Conservation (phyloP, 1,284 basidiomycete genomes). For the Ganoderma lingzhi region DNA sequence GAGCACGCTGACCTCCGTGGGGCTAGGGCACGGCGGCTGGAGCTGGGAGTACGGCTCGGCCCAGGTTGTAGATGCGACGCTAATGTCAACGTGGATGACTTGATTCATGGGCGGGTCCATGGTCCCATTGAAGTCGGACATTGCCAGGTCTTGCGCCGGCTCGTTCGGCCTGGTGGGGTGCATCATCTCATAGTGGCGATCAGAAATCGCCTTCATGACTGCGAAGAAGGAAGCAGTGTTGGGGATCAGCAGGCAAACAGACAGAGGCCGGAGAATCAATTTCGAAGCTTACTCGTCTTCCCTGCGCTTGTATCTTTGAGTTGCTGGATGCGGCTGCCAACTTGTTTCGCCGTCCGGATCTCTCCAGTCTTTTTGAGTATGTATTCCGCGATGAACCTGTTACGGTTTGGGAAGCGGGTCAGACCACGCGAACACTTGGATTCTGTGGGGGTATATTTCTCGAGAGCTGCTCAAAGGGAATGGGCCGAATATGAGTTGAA, state of each 20-base stretch:
- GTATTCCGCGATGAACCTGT: conserved; percentile 77
- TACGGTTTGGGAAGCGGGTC: conserved; percentile 76
- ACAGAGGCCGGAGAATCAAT: background rate
- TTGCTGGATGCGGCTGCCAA: conserved; percentile 77
- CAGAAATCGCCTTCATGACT: conserved; percentile 46
- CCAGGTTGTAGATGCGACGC: conserved; percentile 48
- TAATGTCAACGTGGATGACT: conserved; percentile 56
- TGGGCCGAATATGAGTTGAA: background rate
- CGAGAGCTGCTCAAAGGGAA: conserved; percentile 53
- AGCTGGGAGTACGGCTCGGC: conserved; percentile 3
- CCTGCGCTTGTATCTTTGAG: conserved; percentile 72
- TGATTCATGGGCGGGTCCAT: conserved; percentile 21
- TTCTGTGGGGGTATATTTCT: conserved; percentile 73
- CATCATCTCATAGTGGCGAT: conserved; percentile 45
- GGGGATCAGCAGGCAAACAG: conserved; percentile 15
- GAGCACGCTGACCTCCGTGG: conserved; percentile 16
- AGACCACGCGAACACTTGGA: conserved; percentile 73
- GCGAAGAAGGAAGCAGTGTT: conserved; percentile 10
- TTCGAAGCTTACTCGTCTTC: conserved; percentile 60
- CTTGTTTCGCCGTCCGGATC: conserved; percentile 73
- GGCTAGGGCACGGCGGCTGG: background rate
- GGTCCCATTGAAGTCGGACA: conserved; percentile 17
- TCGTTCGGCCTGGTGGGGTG: conserved; percentile 29
- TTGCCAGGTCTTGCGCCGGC: conserved; percentile 18
- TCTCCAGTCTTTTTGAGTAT: conserved; percentile 70